Evolutionary conservation across 2,329 filamentous ascomycete genomes (phyloP).

Genomic region (Pseudopithomyces maydicus): DNA sequence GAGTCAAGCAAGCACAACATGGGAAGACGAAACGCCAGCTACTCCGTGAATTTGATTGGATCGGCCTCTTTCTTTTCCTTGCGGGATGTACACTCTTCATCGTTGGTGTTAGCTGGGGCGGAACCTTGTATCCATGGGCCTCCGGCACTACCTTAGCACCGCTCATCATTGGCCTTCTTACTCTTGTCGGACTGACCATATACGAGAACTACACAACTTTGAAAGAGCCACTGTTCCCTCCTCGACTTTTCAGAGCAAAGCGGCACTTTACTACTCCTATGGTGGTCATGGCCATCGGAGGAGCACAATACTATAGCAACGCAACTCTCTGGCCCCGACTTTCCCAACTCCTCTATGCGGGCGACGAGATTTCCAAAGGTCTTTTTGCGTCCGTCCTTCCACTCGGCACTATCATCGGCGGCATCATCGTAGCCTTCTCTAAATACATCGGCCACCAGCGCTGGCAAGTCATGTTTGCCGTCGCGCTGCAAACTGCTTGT

Average conservation of each 20-base stretch:
- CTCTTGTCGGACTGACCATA: slow-evolving; percentile 25
- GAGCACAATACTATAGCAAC: slow-evolving; percentile 39
- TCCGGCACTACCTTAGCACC: slow-evolving; percentile 28
- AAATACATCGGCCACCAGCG: slow-evolving; percentile 36
- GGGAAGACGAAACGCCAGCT: slow-evolving; percentile 28
- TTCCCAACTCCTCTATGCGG: slow-evolving; percentile 33
- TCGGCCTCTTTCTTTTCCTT: slow-evolving; percentile 32
- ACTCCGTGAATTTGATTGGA: slow-evolving; percentile 34
- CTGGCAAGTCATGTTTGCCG: slow-evolving; percentile 32
- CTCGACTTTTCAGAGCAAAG: slow-evolving; percentile 32
- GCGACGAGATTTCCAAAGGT: slow-evolving; percentile 34
- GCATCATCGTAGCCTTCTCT: slow-evolving; percentile 32
- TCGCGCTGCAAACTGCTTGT: slow-evolving; percentile 31
- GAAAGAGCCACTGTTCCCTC: slow-evolving; percentile 34
- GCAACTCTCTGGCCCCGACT: slow-evolving; percentile 34
- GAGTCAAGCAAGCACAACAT: slow-evolving; percentile 39
- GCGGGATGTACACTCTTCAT: slow-evolving; percentile 37
- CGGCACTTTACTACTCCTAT: slow-evolving; percentile 36
- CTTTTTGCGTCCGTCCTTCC: slow-evolving; percentile 32
- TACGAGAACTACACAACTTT: slow-evolving; percentile 32
- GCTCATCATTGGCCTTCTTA: slow-evolving; percentile 31
- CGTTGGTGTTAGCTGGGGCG: slow-evolving; percentile 36
- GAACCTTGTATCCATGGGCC: slow-evolving; percentile 30
- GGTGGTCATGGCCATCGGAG: slow-evolving; percentile 37
- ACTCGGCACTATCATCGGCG: slow-evolving; percentile 33